These are phyloP conservation scores for Boletus sp. DNA, from an alignment of 768 basidiomycete genomes.

Conservation along the genomic window DNA sequence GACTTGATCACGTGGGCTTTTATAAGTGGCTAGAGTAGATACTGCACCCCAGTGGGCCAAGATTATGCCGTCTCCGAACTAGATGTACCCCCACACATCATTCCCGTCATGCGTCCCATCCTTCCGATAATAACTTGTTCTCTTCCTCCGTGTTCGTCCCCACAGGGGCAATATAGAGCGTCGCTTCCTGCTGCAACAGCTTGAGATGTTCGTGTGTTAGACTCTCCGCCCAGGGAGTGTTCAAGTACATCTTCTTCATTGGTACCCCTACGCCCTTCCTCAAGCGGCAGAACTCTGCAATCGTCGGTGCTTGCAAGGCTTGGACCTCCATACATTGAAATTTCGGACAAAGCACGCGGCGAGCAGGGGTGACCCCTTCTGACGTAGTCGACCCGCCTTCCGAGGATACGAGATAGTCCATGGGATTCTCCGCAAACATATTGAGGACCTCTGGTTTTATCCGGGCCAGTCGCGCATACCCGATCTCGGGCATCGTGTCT, in stretches of 20 bases:
- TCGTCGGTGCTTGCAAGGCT: conserved; percentile 27
- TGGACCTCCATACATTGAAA: conserved; percentile 48
- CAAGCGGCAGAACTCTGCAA: conserved; percentile 36
- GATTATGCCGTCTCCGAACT: conserved; percentile 3
- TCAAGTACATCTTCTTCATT: conserved; percentile 49
- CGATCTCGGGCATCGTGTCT: conserved; percentile 54
- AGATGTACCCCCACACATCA: not conserved
- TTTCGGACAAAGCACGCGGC: conserved; percentile 40
- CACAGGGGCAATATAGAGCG: conserved; percentile 28
- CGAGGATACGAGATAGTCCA: conserved; percentile 13
- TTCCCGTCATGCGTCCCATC: conserved; percentile 11
- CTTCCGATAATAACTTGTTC: conserved; percentile 28
- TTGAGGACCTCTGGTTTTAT: conserved; percentile 42
- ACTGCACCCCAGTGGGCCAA: conserved; percentile 2
- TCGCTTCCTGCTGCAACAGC: conserved; percentile 22
- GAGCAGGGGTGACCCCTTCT: conserved; percentile 4
- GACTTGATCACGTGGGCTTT: conserved; percentile 17
- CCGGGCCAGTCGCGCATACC: conserved; percentile 47
- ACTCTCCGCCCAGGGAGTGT: conserved; percentile 26
- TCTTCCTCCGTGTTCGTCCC: conserved; percentile 49
- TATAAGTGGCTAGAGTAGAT: not conserved
- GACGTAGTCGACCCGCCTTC: conserved; percentile 3
- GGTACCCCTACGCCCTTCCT: conserved; percentile 43
- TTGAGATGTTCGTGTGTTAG: conserved; percentile 23
- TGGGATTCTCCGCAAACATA: conserved; percentile 44